Conservation (phyloP, 192 early-diverging fungal genomes). For the Geosiphon pyriformis region DNA sequence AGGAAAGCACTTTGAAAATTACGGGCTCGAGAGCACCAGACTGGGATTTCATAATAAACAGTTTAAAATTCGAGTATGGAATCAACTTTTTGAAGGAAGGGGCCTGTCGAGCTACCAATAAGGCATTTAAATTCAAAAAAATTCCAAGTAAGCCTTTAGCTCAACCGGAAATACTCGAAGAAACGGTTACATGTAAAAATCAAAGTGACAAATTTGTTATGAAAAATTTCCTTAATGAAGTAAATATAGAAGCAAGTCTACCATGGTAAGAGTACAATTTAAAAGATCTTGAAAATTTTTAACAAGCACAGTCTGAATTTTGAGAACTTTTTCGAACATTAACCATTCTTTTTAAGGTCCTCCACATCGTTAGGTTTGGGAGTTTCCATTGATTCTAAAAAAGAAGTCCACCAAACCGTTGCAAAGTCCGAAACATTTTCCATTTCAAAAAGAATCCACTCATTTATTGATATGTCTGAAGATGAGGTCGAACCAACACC, state of each 20-base stretch:
- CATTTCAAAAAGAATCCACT: not conserved
- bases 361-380: not conserved
- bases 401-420: not conserved
- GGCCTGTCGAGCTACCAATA: not conserved
- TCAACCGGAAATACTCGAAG: not conserved
- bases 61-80: not conserved
- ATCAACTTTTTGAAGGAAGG: not conserved
- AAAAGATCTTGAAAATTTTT: not conserved
- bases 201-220: not conserved
- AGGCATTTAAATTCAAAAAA: not conserved
- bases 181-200: not conserved
- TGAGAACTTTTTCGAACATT: too few species aligned
- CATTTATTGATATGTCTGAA: not conserved
- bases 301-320: not conserved
- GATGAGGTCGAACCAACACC: not conserved
- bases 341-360: not conserved
- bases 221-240: not conserved
- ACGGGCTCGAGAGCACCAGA: not conserved
- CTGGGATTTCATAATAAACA: not conserved
- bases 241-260: not conserved
- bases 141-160: not conserved
- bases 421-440: not conserved
- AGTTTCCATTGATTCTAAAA: not conserved
- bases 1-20: not conserved
- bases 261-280: not conserved